Conservation (phyloP, 225 moss, liverwort and hornwort species). For the Rhytidiadelphus loreus region DNA sequence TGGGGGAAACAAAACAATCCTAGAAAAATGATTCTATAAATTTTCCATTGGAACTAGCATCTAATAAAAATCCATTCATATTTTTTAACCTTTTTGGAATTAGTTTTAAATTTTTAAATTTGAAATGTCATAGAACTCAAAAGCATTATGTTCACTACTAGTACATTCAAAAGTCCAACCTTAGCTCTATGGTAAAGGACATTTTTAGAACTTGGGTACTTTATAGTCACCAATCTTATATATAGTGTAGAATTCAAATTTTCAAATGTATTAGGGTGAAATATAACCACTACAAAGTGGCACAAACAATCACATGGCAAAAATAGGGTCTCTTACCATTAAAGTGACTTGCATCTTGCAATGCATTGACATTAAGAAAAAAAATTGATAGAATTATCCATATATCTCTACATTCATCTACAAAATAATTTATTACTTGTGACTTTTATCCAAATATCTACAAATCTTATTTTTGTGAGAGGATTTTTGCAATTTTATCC, state of each 20-base stretch:
- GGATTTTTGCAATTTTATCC: too few species aligned
- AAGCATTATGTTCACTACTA: fast-evolving
- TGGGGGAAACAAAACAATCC: background rate
- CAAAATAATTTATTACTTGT: background rate
- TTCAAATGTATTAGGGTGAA: background rate
- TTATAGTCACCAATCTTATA: background rate
- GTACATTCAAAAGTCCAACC: background rate
- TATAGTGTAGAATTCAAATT: background rate
- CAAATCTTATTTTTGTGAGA: background rate
- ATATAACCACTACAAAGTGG: background rate
- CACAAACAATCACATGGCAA: too few species aligned
- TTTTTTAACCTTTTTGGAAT: background rate
- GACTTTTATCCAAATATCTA: background rate
- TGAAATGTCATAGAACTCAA: background rate
- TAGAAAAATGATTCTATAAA: background rate
- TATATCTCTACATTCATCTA: background rate
- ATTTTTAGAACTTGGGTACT: background rate
- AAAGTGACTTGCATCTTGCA: fast-evolving
- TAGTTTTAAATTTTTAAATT: background rate
- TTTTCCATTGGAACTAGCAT: background rate
- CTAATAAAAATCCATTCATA: background rate
- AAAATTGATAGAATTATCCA: background rate
- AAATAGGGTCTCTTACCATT: background rate
- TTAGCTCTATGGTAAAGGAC: background rate
- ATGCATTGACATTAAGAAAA: background rate